phyloP scores from a whole-genome alignment of 257 asterid genomes.

The Plantago major region DNA sequence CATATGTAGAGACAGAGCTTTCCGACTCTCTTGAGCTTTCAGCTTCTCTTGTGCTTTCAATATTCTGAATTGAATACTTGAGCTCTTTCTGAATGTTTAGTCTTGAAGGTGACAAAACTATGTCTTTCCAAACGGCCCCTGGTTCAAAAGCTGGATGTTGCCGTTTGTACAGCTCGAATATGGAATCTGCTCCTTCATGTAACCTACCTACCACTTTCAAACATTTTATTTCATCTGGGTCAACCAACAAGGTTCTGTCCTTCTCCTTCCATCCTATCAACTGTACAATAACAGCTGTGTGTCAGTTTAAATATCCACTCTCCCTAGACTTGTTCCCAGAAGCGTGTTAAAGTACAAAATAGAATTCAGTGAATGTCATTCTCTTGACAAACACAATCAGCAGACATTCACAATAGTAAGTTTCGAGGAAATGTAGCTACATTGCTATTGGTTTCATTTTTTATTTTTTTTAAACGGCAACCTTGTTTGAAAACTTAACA shows the following conservation, averaged over 20 bases:
- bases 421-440: not conserved
- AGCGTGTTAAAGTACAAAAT: not conserved
- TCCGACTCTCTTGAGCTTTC: constrained; percentile 26
- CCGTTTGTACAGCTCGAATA: constrained; percentile 61
- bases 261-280: constrained; percentile 94
- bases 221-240: constrained; percentile 72
- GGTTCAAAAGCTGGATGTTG: constrained; percentile 66
- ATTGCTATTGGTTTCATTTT: not conserved
- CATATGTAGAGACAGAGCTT: not conserved
- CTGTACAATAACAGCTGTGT: constrained; percentile 34
- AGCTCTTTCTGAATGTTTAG: constrained; percentile 88
- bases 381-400: too few relatives aligned
- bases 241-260: constrained; percentile 83
- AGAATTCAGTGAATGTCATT: too few relatives aligned
- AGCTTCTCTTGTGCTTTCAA: constrained; percentile 46
- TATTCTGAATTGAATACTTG: constrained; percentile 72
- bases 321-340: not conserved
- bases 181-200: constrained; percentile 67
- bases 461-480: not conserved
- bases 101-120: constrained; percentile 92
- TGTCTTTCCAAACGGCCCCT: constrained; percentile 93
- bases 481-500: not conserved
- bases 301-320: constrained; percentile 14
- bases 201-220: constrained; percentile 50
- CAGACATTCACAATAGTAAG: too few relatives aligned